Conservation (phyloP, 1,284 basidiomycete species). For the Cryptococcus amylolentus region DNA sequence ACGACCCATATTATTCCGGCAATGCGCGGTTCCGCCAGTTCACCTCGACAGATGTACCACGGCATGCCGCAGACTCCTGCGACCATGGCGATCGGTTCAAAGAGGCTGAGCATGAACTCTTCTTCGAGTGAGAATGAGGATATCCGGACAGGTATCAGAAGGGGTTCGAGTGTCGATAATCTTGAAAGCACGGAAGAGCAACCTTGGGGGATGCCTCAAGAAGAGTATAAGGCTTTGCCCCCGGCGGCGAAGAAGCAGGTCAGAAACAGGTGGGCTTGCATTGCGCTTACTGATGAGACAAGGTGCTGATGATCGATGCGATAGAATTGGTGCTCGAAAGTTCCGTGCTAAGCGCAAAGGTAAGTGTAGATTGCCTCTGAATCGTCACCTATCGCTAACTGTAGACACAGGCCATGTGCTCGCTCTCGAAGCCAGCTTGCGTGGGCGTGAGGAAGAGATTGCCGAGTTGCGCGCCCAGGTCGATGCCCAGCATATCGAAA, state of each 20-base stretch:
- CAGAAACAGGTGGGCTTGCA: constrained; percentile 30
- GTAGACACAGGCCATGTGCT: constrained; percentile 25
- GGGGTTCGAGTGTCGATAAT: constrained; percentile 3
- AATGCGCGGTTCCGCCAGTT: constrained; percentile 11
- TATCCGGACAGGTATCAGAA: background rate
- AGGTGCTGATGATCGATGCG: background rate
- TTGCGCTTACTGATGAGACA: background rate
- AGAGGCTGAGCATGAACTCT: constrained; percentile 14
- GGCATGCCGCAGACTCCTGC: constrained; percentile 9
- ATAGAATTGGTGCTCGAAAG: constrained; percentile 37
- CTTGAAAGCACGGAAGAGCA: constrained; percentile 20
- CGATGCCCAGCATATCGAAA: constrained; percentile 25
- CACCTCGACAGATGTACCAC: constrained; percentile 15
- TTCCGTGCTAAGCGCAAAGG: constrained; percentile 47
- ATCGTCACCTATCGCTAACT: background rate
- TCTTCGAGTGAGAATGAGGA: constrained; percentile 15
- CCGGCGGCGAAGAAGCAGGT: constrained; percentile 47
- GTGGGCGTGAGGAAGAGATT: constrained; percentile 23
- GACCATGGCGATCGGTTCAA: constrained; percentile 6
- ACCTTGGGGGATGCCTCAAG: constrained; percentile 47
- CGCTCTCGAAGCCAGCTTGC: constrained; percentile 18
- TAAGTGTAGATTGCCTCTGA: constrained; percentile 14
- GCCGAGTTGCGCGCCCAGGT: constrained; percentile 19
- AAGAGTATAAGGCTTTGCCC: constrained; percentile 41
- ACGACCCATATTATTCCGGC: constrained; percentile 18